These are phyloP conservation scores for Clarireedia hainanense DNA, from an alignment of 2,329 filamentous ascomycete species.

Conservation along the genomic window DNA sequence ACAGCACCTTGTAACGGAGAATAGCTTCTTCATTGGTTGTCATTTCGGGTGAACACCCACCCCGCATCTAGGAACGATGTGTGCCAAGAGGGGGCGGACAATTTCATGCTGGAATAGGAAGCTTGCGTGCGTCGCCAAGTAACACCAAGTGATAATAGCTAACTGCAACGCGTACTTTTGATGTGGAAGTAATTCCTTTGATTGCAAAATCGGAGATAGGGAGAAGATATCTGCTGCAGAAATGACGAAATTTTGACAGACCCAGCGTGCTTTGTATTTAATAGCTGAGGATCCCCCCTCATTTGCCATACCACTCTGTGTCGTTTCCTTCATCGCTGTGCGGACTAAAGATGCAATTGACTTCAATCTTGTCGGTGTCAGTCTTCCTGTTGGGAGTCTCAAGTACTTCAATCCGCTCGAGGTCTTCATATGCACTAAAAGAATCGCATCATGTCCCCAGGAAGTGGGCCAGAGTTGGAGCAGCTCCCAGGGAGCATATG, in stretches of 20 bases:
- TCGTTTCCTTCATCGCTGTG: background rate
- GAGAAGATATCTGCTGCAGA: too few species aligned
- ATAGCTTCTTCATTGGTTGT: background rate
- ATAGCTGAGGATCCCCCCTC: background rate
- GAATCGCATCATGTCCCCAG: background rate
- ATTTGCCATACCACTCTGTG: background rate
- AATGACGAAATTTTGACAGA: too few species aligned
- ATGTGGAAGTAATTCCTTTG: too few species aligned
- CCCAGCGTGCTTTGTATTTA: background rate
- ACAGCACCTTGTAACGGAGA: background rate
- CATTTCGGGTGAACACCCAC: background rate
- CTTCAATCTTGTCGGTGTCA: background rate
- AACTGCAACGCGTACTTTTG: background rate
- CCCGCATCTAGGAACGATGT: background rate
- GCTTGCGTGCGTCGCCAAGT: background rate
- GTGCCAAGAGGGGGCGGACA: background rate
- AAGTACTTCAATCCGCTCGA: conserved; percentile 27
- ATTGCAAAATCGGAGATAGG: too few species aligned
- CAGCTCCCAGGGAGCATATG: background rate
- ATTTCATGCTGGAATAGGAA: background rate
- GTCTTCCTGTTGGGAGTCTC: background rate
- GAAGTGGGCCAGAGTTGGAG: background rate
- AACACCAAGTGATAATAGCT: background rate
- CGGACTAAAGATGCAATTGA: background rate
- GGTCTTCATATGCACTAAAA: background rate